These are phyloP conservation scores for Vitis labrusca DNA, from an alignment of 164 flowering plant genomes.

Conservation along the genomic window DNA sequence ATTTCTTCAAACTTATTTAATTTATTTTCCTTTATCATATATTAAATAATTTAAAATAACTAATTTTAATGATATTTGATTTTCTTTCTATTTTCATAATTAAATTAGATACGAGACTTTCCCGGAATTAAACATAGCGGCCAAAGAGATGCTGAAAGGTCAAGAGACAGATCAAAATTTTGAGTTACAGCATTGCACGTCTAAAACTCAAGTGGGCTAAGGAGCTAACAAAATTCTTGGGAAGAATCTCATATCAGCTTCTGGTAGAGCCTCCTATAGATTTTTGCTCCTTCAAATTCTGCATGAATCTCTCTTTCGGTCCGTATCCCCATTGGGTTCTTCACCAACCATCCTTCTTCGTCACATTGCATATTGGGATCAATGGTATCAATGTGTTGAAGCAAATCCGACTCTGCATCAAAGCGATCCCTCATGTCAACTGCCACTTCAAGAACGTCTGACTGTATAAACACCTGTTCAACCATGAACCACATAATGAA, in stretches of 20 bases:
- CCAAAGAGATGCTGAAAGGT: no score
- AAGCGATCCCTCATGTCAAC: conserved; percentile 78
- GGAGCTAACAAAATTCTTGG: no score
- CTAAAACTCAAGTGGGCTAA: no score
- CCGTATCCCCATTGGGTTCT: conserved; percentile 86
- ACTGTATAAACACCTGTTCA: conserved; percentile 70
- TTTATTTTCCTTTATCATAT: no score
- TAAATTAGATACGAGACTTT: no score
- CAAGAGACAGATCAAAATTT: no score
- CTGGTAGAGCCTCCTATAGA: conserved; percentile 82
- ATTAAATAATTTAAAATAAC: no score
- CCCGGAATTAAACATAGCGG: no score
- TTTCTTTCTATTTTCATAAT: no score
- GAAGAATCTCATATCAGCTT: conserved; percentile 21
- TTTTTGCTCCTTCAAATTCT: conserved; percentile 74
- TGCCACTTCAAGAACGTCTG: conserved; percentile 90
- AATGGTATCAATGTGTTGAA: conserved; percentile 49
- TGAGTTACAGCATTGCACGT: no score
- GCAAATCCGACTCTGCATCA: conserved; percentile 43
- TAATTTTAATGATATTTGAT: no score
- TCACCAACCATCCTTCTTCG: conserved; percentile 67
- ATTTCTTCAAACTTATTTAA: no score
- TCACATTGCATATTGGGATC: conserved; percentile 48
- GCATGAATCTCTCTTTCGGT: conserved; percentile 97
- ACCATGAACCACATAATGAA: background rate